Conservation (phyloP, 768 basidiomycete genomes). For the Saitozyma sp. region DNA sequence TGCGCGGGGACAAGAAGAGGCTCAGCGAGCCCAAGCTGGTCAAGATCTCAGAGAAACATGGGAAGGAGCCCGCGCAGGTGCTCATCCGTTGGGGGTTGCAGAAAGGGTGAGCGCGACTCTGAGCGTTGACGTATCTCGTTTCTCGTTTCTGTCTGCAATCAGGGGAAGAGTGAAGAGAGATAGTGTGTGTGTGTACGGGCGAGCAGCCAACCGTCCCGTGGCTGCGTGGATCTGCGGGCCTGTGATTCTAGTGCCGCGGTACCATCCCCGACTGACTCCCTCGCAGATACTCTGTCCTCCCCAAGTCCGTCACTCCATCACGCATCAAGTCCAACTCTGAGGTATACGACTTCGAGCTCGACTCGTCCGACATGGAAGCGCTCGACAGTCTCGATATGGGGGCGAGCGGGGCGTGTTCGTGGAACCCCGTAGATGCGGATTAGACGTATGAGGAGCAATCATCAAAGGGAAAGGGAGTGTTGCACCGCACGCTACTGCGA, state of each 20-base stretch:
- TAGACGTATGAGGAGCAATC: background rate
- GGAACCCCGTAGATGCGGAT: constrained; percentile 73
- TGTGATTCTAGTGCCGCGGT: background rate
- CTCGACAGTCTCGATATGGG: constrained; percentile 74
- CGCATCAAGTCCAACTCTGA: constrained; percentile 59
- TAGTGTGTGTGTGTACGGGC: background rate
- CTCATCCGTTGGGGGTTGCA: constrained; percentile 58
- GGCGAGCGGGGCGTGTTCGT: constrained; percentile 69
- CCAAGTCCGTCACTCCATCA: constrained; percentile 70
- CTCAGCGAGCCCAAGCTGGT: constrained; percentile 35
- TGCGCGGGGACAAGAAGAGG: constrained; percentile 59
- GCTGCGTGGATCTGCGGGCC: background rate
- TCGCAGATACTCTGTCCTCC: constrained; percentile 72
- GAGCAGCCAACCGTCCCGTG: background rate
- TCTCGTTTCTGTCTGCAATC: constrained; percentile 45
- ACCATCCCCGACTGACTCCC: background rate
- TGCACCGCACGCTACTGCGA: too few species aligned
- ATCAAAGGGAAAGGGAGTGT: too few species aligned
- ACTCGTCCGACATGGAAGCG: constrained; percentile 63
- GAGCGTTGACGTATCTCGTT: constrained; percentile 61
- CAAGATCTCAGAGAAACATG: constrained; percentile 36
- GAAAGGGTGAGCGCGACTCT: constrained; percentile 54
- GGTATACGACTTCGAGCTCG: constrained; percentile 68
- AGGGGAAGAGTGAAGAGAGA: constrained; percentile 53
- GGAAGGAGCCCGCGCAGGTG: constrained; percentile 54